Percentiles rank a stretch among this genome's conserved stretches.
phyloP scores from a whole-genome alignment of 306 rosid genomes.

The Vigna angularis region DNA sequence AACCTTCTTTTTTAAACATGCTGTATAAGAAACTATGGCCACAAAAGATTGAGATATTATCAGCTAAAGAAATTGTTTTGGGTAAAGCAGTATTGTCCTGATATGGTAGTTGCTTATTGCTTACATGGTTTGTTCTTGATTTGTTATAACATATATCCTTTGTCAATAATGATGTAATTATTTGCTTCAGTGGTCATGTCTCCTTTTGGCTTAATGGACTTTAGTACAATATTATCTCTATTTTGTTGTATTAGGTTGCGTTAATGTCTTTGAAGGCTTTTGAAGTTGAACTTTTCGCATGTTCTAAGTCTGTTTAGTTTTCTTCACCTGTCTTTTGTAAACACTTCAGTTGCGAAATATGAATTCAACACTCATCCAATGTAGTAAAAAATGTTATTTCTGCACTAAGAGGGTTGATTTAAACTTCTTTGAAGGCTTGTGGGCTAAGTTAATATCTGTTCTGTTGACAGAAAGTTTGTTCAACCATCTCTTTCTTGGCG shows the following conservation, averaged over 20 bases:
- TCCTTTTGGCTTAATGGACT: conserved; percentile 2
- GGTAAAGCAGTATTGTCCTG: conserved; percentile 3
- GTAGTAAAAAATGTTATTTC: neutral
- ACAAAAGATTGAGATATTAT: neutral
- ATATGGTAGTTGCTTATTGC: neutral
- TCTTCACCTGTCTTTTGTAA: neutral
- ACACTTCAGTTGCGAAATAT: conserved; percentile 11
- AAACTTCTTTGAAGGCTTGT: conserved; percentile 55
- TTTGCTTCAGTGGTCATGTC: conserved; percentile 15
- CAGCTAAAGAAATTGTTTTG: conserved; percentile 1
- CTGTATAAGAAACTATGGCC: conserved; percentile 21
- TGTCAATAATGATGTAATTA: neutral
- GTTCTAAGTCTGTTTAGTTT: conserved; percentile 22
- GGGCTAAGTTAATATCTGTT: conserved; percentile 56
- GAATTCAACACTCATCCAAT: neutral
- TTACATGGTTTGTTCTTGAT: conserved; percentile 1
- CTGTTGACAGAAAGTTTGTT: conserved; percentile 58
- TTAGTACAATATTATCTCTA: conserved; percentile 17
- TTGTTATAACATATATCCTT: conserved; percentile 17
- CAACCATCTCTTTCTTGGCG: conserved; percentile 56
- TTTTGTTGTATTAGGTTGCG: neutral
- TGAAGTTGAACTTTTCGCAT: no score
- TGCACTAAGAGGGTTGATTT: conserved; percentile 44
- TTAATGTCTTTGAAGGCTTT: neutral
- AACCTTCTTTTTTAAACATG: conserved; percentile 33